phyloP scores from a whole-genome alignment of 768 basidiomycete species.

The Galerina marginata region DNA sequence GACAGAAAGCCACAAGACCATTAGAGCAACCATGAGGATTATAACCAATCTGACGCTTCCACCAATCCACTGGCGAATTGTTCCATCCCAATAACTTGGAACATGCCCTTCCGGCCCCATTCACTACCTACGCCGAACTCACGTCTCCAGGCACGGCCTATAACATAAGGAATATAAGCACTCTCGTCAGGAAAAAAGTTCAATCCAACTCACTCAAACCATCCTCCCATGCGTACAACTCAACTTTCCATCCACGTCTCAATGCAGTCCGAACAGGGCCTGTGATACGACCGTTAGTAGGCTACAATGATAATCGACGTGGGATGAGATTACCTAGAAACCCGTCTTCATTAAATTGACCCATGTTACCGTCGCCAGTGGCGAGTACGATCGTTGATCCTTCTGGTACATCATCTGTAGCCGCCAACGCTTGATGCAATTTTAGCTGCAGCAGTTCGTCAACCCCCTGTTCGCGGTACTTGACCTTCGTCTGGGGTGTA shows the following conservation, averaged over 20 bases:
- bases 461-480: conserved; percentile 90
- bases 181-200: not conserved
- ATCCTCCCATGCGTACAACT: conserved; percentile 91
- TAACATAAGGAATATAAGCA: conserved; percentile 1
- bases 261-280: conserved; percentile 85
- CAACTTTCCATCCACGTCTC: conserved; percentile 92
- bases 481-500: conserved; percentile 44
- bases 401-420: conserved; percentile 65
- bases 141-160: conserved; percentile 70
- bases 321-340: conserved; percentile 63
- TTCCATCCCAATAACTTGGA: conserved; percentile 67
- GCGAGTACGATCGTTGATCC: conserved; percentile 87
- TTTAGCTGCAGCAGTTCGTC: conserved; percentile 95
- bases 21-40: not conserved
- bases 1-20: too few relatives aligned
- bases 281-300: conserved; percentile 8
- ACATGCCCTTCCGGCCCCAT: conserved; percentile 52
- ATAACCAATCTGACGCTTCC: conserved; percentile 35
- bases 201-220: conserved; percentile 60
- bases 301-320: not conserved
- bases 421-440: conserved; percentile 83
- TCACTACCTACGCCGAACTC: conserved; percentile 69
- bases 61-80: conserved; percentile 67
- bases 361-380: conserved; percentile 92
- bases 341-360: conserved; percentile 92